Evolutionary conservation across 176 grass and related monocot genomes (phyloP), one percentile per base, ranked within the genome.

Genomic region (Carex scoparia): DNA sequence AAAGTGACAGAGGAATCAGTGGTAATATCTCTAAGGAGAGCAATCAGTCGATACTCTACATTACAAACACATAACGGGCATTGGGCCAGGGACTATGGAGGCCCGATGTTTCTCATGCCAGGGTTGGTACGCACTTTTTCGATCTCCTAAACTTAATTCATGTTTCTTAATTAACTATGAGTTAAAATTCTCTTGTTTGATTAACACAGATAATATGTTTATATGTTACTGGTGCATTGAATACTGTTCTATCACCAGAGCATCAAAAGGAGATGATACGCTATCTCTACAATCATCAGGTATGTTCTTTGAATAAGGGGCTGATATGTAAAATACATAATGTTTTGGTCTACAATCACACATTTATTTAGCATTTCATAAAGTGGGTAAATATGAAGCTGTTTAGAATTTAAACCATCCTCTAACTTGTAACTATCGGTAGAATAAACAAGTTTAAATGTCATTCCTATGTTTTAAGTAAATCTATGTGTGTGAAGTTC

Each of bases 51-150:
- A 46, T 85, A 88, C 18, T 89, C 81, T 42, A 86, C 89, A 2
- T 61, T 93, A 23, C 89, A 91, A 48, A 69, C 89, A 0, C 59
- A 82, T 16, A 89, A 91, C 27, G 91, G 89, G 0, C 89, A 90
- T 56, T 91, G 89, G 91, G 84, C 85, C 13, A 89, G 91, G 0
- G 91, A 91, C 79, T 91, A 82, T 61, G 88, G 89, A 1, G 91
- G 91, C 12, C 4, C 84, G 2, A 91, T 91, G 91, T 91, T 91
- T 85, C 62, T 93, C 84, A 89, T 93, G 91, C 89, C 91, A 19
- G 76, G 81, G 15, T 59, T 94, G 86, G 91, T 94, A 23, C 0
- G 35, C 3, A 37, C 0, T 48, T 65, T 7, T 46, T 23, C n/a
- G n/a, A n/a, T 84, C 51, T 69, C 37, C 40, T 64, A 53, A 10